Conservation (phyloP, 805 yeast genomes). For the Kluyveromyces siamensis region DNA sequence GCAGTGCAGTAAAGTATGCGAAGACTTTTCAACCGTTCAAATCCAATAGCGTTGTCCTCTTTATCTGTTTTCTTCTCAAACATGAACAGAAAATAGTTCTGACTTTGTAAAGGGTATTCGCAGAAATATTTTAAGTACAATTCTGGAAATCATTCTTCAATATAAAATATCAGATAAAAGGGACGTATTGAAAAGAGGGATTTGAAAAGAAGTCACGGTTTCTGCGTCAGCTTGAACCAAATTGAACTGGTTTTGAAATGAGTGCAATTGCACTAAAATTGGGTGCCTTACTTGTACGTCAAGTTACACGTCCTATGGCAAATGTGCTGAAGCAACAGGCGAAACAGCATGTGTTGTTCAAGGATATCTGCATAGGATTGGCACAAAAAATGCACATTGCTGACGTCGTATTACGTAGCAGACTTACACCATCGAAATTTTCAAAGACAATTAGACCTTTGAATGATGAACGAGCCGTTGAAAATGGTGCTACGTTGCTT, state of each 20-base stretch:
- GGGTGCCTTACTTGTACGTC: constrained; percentile 9
- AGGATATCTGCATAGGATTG: constrained; percentile 49
- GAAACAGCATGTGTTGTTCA: constrained; percentile 57
- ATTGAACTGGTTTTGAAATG: constrained; percentile 10
- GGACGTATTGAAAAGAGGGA: not conserved
- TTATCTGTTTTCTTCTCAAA: not conserved
- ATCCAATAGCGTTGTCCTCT: not conserved
- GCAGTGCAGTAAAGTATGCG: not conserved
- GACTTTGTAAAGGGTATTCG: not conserved
- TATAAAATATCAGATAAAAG: no score
- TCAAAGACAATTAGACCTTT: constrained; percentile 56
- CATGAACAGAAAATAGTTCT: not conserved
- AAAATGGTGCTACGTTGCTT: constrained; percentile 69
- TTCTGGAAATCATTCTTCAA: not conserved
- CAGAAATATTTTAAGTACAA: not conserved
- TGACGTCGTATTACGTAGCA: constrained; percentile 54
- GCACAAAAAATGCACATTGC: constrained; percentile 67
- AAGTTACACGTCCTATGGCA: constrained; percentile 23
- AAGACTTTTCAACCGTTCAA: not conserved
- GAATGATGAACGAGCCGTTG: constrained; percentile 75
- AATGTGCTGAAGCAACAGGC: constrained; percentile 65
- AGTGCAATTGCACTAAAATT: constrained; percentile 10
- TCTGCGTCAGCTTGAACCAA: not conserved
- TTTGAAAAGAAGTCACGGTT: not conserved
- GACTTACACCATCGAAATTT: constrained; percentile 31